Base-by-base conservation (phyloP, 2,329 filamentous ascomycete genomes). In the Diaporthe capsici region DNA sequence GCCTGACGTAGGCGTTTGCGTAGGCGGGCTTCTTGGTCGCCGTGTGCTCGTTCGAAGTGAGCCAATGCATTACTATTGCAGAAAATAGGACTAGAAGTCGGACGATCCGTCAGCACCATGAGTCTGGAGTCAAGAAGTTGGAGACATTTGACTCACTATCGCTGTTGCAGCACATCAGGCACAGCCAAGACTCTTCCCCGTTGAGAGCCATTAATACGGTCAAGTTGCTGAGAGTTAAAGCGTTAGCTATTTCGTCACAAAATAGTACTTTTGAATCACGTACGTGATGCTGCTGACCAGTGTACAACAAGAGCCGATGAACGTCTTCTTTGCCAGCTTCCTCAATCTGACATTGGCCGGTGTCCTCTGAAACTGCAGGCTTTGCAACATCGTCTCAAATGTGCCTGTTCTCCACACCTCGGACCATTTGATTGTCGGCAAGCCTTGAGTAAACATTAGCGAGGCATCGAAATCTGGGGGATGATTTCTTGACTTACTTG, bases 361-460 rank as follows among this genome's bases (percentile, higher is more conserved):
- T 17, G 47, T 68, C 22, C 65, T 68, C 22, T 68, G 65, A 22
- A 68, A 53, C 4, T 53, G 28, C 15, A 68, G 2, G n/a, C 65
- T 68, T 5, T 68, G 65, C 13, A 51, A 8, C 65, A 68, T 28
- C 3, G 65, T 68, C 15, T 39, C 65, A 22, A 68, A 68, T 17
- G 65, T 53, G 22, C 65, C 65, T 28, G 47, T 28, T 4, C 42
- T 68, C 65, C 12, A 68, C 7, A 68, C 25, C 20, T 53, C 65
- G 65, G 47, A 53, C 65, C 65, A 68, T 25, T 68, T 68, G 31
- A 68, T 68, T 39, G 65, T 68, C 20, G 65, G 65, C 65, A 68
- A 68, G 47, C 47, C 65, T 68, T 20, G 22, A 20, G 34, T 28
- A 4, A 10, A 6, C 1, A 20, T 68, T 68, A 68, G 65, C 44